Evolutionary conservation across 768 basidiomycete species (phyloP).

Genomic region (Gloeostereum incarnatum): DNA sequence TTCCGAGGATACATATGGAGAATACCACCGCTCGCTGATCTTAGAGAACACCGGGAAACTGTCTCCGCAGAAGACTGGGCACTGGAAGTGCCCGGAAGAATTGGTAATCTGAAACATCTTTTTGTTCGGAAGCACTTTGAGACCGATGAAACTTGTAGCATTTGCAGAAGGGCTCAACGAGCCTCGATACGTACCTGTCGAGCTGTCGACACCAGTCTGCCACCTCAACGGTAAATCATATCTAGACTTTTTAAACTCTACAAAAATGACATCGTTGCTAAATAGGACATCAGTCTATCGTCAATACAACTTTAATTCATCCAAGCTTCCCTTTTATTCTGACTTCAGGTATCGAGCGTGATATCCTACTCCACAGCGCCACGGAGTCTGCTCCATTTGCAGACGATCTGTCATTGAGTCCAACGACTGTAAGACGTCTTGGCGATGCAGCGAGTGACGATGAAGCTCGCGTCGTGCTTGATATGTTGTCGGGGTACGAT

Average conservation of each 20-base stretch:
- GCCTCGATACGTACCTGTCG: conserved; percentile 47
- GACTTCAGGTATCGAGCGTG: conserved; percentile 68
- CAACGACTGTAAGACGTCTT: conserved; percentile 37
- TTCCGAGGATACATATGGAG: conserved; percentile 76
- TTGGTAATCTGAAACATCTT: conserved; percentile 21
- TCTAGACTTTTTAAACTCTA: neutral
- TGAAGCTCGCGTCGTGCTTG: too few species aligned
- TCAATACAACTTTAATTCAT: conserved; percentile 68
- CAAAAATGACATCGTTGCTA: conserved; percentile 3
- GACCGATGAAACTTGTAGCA: conserved; percentile 18
- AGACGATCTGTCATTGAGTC: conserved; percentile 33
- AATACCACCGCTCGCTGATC: conserved; percentile 40
- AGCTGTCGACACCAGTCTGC: conserved; percentile 54
- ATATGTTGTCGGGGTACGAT: neutral
- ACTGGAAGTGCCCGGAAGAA: conserved; percentile 20
- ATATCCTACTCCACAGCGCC: conserved; percentile 61
- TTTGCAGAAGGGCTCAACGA: conserved; percentile 31
- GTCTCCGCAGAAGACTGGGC: conserved; percentile 40
- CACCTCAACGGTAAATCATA: conserved; percentile 41
- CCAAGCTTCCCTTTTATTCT: conserved; percentile 57
- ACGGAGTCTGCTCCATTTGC: conserved; percentile 45
- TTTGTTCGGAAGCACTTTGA: neutral
- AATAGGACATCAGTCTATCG: conserved; percentile 71
- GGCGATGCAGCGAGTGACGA: conserved; percentile 15
- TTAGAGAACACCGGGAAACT: conserved; percentile 35